A percentile compares a stretch with the other conserved stretches of the same genome.
Conservation (phyloP, 192 early-diverging fungal species). For the Umbelopsis ramanniana region DNA sequence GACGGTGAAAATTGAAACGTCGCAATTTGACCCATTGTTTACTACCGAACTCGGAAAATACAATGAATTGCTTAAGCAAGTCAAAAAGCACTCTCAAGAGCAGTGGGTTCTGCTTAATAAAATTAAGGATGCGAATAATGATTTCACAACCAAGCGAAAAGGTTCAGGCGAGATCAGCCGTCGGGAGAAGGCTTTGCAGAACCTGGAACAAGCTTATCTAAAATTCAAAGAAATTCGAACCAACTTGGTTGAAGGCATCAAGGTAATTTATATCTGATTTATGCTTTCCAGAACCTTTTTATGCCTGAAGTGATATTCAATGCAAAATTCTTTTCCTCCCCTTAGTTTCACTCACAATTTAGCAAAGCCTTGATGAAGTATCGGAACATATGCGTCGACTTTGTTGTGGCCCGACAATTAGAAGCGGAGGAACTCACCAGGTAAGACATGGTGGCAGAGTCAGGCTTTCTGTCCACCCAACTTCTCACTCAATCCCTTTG, state of each 20-base stretch:
- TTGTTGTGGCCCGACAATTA: constrained; percentile 35
- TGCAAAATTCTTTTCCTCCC: not conserved
- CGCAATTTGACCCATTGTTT: constrained; percentile 77
- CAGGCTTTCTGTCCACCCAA: not conserved
- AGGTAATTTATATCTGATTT: constrained; percentile 44
- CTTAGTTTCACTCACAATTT: constrained; percentile 44
- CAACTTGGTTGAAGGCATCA: constrained; percentile 80
- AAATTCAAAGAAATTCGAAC: constrained; percentile 74
- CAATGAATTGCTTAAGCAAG: constrained; percentile 52
- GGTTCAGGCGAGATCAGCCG: constrained; percentile 26
- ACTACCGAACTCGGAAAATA: constrained; percentile 74
- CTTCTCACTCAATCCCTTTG: too few relatives aligned
- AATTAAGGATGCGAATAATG: constrained; percentile 66
- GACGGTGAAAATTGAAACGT: constrained; percentile 70
- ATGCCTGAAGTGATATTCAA: not conserved
- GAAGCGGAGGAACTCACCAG: constrained; percentile 39
- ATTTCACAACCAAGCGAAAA: constrained; percentile 67
- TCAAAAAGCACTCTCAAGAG: constrained; percentile 51
- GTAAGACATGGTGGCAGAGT: not conserved
- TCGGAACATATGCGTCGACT: constrained; percentile 37
- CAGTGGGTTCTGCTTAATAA: constrained; percentile 62
- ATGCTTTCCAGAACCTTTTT: too few relatives aligned
- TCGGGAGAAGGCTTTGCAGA: constrained; percentile 74
- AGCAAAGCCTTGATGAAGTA: constrained; percentile 38
- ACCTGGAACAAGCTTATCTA: constrained; percentile 76